Base-by-base conservation (phyloP, 2,329 filamentous ascomycete genomes). In the Zymoseptoria tritici region DNA sequence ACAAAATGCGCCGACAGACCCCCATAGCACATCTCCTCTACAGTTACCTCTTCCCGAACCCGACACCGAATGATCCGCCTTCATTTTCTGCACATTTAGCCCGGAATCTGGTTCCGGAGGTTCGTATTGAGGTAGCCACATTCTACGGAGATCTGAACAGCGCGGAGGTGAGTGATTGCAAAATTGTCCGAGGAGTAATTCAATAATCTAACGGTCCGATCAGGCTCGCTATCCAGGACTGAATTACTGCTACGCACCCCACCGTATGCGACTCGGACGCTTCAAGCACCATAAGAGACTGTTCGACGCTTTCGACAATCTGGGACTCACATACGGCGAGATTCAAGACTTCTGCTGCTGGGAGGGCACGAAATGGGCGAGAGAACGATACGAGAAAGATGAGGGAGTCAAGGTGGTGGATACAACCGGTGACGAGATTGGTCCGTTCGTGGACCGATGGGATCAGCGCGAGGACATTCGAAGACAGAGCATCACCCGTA, bases 361-460 rank as follows among this genome's bases (percentile, higher is more conserved):
- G 89, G 89, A 92, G 76, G 89, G 89, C 59, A 92, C 89, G 9
- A 85, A 86, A 62, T 92, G 89, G 89, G 89, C 89, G 62, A 87
- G 91, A 71, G 87, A 91, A 71, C 83, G 88, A 57, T 93, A 86
- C 70, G 89, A 93, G 77, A 81, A 82, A 59, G 89, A 92, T 70
- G 87, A 91, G 68, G 85, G 85, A 36, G 81, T 88, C 60, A 76
- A 75, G 29, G 90, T 93, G 63, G 75, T 77, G 54, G 89, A 93
- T 70, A 91, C 89, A 5, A 86, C 88, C 1, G 83, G 82, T 56
- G 85, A 89, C 67, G 86, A 83, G 22, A 85, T 92, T 59, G 76
- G 78, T 3, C 80, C 83, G 60, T 91, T 82, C 81, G 77, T 85
- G 77, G 70, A 74, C 49, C 58, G 67, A 20, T 62, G 65, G 77